These are phyloP conservation scores for Fraxinus velutina DNA, from an alignment of 305 asterid species.

Conservation along the genomic window DNA sequence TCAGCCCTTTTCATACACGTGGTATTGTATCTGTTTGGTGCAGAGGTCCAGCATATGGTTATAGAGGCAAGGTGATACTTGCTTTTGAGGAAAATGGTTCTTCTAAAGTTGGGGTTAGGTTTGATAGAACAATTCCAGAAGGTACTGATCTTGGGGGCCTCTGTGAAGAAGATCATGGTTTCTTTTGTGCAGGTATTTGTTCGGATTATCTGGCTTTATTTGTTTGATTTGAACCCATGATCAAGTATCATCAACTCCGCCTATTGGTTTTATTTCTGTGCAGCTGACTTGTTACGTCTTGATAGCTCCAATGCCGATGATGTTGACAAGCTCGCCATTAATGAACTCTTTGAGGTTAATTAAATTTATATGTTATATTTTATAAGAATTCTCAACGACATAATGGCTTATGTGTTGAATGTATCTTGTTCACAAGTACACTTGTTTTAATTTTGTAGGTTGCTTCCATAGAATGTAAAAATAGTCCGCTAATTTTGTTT, in stretches of 20 bases:
- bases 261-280: slow-evolving; percentile 18
- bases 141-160: slow-evolving; percentile 90
- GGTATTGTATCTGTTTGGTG: slow-evolving; percentile 13
- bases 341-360: slow-evolving; percentile 46
- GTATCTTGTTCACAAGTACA: not conserved
- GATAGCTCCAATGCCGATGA: slow-evolving; percentile 36
- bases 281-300: slow-evolving; percentile 45
- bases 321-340: slow-evolving; percentile 35
- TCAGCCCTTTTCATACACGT: slow-evolving; percentile 7
- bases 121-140: slow-evolving; percentile 70
- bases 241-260: not conserved
- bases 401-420: not conserved
- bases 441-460: slow-evolving; percentile 25
- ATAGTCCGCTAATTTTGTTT: slow-evolving; percentile 37
- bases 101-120: slow-evolving; percentile 83
- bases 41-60: slow-evolving; percentile 79
- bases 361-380: not conserved
- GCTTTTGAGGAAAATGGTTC: slow-evolving; percentile 77
- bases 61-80: slow-evolving; percentile 77
- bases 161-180: slow-evolving; percentile 89
- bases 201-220: slow-evolving; percentile 15
- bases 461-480: slow-evolving; percentile 38
- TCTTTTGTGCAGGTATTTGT: slow-evolving; percentile 70
- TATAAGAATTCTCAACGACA: not conserved
- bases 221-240: not conserved